Evolutionary conservation across 1,284 basidiomycete genomes (phyloP).

Genomic region (Pseudozyma flocculosa): DNA sequence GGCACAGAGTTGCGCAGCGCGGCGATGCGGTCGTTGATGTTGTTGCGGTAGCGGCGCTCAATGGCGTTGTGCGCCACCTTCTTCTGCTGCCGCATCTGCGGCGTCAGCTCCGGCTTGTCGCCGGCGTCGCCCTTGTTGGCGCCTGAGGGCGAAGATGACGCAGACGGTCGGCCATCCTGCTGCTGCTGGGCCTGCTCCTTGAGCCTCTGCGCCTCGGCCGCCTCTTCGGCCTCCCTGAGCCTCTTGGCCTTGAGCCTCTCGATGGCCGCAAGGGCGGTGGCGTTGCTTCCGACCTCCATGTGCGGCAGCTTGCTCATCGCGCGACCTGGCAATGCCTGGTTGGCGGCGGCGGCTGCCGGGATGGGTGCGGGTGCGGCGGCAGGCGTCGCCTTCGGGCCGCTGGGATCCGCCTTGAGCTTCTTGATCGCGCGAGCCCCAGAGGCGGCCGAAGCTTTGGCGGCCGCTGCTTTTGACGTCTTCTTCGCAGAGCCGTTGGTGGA

Average conservation of each 20-base stretch:
- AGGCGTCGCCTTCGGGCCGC: not conserved
- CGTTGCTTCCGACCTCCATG: conserved; percentile 47
- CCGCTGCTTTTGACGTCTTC: conserved; percentile 7
- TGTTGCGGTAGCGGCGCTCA: conserved; percentile 55
- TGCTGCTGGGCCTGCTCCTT: no score
- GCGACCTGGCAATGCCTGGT: conserved; percentile 11
- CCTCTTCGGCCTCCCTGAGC: conserved; percentile 22
- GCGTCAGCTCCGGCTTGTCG: conserved; percentile 19
- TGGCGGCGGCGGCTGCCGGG: conserved; percentile 3
- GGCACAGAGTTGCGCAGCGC: conserved; percentile 73
- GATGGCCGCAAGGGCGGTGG: conserved; percentile 42
- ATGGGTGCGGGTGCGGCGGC: no score
- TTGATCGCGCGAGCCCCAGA: conserved; percentile 12
- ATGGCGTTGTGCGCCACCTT: conserved; percentile 56
- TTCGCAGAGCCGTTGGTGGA: not conserved
- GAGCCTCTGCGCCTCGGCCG: conserved; percentile 15
- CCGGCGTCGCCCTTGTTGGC: conserved; percentile 4
- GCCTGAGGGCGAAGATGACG: conserved; percentile 2
- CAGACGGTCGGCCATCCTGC: no score
- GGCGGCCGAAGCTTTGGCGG: conserved; percentile 1
- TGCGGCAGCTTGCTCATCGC: conserved; percentile 38
- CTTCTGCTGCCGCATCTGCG: conserved; percentile 35
- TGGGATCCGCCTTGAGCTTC: conserved; percentile 12
- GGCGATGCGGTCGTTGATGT: conserved; percentile 56
- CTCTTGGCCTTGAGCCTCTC: conserved; percentile 38